phyloP scores from a whole-genome alignment of 148 eudicot species.

The Polygonum maritimum region DNA sequence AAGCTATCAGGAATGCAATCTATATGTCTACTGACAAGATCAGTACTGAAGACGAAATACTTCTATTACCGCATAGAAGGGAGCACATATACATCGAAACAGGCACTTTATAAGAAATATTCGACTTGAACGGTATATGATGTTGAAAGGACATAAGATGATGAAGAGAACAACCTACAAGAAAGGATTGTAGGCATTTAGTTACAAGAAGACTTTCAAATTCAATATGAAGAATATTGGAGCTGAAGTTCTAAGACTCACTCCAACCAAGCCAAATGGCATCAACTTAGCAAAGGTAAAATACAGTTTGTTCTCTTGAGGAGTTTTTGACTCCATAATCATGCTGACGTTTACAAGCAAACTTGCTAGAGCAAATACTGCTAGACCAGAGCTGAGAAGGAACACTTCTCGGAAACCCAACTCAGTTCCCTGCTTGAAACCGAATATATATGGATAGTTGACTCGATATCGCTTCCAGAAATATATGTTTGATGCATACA shows the following conservation, averaged over 20 bases:
- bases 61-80: constrained; percentile 52
- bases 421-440: constrained; percentile 77
- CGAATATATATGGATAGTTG: constrained; percentile 79
- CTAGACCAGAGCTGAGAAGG: constrained; percentile 49
- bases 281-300: constrained; percentile 36
- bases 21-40: background rate
- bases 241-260: constrained; percentile 16
- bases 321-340: constrained; percentile 28
- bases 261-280: constrained; percentile 50
- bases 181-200: constrained; percentile 1
- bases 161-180: constrained; percentile 45
- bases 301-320: constrained; percentile 9
- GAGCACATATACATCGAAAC: constrained; percentile 48
- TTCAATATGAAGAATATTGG: background rate
- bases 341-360: constrained; percentile 49
- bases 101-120: constrained; percentile 29
- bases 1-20: constrained; percentile 2
- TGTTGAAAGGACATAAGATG: constrained; percentile 47
- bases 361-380: constrained; percentile 48
- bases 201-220: background rate
- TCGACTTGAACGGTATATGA: constrained; percentile 50
- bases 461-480: constrained; percentile 67
- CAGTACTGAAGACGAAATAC: background rate
- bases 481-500: constrained; percentile 71
- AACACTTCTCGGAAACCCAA: constrained; percentile 56